phyloP scores from a whole-genome alignment of 2,329 filamentous ascomycete species.

The Mycogone perniciosa region DNA sequence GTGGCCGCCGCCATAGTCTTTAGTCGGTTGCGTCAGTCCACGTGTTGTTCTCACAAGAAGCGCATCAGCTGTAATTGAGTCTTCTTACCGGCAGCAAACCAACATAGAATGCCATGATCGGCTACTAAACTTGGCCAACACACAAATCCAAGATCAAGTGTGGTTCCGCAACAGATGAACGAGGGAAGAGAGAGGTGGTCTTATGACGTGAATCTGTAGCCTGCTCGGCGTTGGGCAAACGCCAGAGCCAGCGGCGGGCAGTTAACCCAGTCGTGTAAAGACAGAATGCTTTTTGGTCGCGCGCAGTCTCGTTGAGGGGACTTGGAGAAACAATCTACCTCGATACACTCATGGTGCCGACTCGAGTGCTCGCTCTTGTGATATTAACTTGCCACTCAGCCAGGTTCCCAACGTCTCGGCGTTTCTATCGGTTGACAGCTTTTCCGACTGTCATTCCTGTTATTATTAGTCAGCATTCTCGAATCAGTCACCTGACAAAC shows the following conservation, averaged over 20 bases:
- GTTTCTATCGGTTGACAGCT: no score
- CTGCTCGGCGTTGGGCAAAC: constrained; percentile 1
- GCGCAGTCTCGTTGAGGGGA: background rate
- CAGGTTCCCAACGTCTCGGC: background rate
- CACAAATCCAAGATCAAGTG: background rate
- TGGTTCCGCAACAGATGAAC: background rate
- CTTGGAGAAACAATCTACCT: constrained; percentile 10
- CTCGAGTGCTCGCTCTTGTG: background rate
- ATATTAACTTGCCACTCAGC: constrained; percentile 13
- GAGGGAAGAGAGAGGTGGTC: background rate
- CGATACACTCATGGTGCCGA: constrained; percentile 16
- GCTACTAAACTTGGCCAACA: constrained; percentile 2
- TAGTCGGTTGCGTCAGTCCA: background rate
- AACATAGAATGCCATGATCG: constrained; percentile 9
- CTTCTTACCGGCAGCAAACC: constrained; percentile 21
- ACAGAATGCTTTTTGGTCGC: background rate
- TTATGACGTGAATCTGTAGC: constrained; percentile 12
- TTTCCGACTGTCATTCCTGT: no score
- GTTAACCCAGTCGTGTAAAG: background rate
- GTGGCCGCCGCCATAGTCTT: constrained; percentile 34
- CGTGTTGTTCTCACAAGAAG: background rate
- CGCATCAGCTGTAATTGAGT: background rate
- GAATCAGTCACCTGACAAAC: no score
- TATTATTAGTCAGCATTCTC: background rate
- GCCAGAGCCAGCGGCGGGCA: background rate